Conservation (phyloP, 305 asterid species). For the Fraxinus paxiana region DNA sequence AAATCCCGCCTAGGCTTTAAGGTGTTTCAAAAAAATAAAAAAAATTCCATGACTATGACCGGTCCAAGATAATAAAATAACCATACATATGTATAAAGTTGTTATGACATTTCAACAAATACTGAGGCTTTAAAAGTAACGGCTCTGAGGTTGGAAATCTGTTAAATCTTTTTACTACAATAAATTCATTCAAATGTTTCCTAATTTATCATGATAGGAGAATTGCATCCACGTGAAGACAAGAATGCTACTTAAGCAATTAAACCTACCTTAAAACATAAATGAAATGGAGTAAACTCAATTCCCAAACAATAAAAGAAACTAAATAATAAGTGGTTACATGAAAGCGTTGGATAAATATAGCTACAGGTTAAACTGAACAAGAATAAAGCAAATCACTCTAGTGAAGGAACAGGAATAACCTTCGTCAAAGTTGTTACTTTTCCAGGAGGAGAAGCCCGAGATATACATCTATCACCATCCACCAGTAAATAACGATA, state of each 20-base stretch:
- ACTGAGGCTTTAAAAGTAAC: not conserved
- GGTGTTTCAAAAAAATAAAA: not conserved
- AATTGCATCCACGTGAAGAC: slow-evolving; percentile 4
- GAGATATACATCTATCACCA: slow-evolving; percentile 65
- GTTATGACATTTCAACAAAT: not conserved
- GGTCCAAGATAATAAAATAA: not conserved
- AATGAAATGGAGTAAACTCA: slow-evolving; percentile 3
- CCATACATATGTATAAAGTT: not conserved
- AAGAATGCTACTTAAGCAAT: not conserved
- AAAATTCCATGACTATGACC: not conserved
- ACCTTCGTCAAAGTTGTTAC: slow-evolving; percentile 90
- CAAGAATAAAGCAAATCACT: slow-evolving; percentile 15
- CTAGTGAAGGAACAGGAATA: slow-evolving; percentile 17
- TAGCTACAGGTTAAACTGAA: slow-evolving; percentile 7
- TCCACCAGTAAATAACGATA: slow-evolving; percentile 89
- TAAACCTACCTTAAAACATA: not conserved
- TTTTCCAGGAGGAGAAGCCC: slow-evolving; percentile 98
- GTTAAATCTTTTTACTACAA: not conserved
- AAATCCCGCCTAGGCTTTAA: not conserved
- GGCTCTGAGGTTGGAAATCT: not conserved
- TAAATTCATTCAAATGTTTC: not conserved
- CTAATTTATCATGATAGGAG: not conserved
- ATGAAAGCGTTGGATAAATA: slow-evolving; percentile 8
- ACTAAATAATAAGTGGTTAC: slow-evolving; percentile 2
- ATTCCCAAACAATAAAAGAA: slow-evolving; percentile 4